A percentile compares a stretch with the other conserved stretches of the same genome.
phyloP scores from a whole-genome alignment of 805 yeast genomes.

The Pichia exigua region DNA sequence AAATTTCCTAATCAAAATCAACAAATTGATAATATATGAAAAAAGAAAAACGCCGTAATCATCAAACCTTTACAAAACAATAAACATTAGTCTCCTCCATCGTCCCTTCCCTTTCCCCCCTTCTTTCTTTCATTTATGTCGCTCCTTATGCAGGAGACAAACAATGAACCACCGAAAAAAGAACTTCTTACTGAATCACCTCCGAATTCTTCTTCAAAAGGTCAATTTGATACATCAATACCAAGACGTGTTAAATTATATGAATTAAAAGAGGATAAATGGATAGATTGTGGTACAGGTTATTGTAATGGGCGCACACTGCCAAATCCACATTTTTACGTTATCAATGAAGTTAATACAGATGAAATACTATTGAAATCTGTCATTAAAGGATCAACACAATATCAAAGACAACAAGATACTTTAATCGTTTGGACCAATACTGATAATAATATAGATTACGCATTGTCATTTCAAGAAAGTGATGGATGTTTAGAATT shows the following conservation, averaged over 20 bases:
- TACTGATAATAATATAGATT: constrained; percentile 48
- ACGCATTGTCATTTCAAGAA: constrained; percentile 89
- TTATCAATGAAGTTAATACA: constrained; percentile 60
- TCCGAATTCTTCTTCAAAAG: neutral
- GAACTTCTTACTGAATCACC: neutral
- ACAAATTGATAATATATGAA: too few species aligned
- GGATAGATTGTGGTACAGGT: constrained; percentile 94
- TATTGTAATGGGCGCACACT: constrained; percentile 68
- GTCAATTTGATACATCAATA: constrained; percentile 16
- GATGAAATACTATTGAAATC: constrained; percentile 55
- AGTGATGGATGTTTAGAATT: constrained; percentile 78
- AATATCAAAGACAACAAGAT: constrained; percentile 90
- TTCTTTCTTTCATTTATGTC: too few species aligned
- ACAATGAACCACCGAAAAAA: neutral
- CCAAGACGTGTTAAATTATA: constrained; percentile 91
- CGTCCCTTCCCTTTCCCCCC: too few species aligned
- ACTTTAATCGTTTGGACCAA: constrained; percentile 94
- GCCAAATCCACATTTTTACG: constrained; percentile 53
- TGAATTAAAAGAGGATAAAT: constrained; percentile 66
- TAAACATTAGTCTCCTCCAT: too few species aligned
- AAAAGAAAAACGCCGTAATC: too few species aligned
- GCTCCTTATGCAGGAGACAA: neutral
- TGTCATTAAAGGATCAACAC: constrained; percentile 62
- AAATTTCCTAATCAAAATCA: too few species aligned
- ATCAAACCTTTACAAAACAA: too few species aligned